A percentile compares a stretch with the other conserved stretches of the same genome.
Evolutionary conservation across 1,139 yeast genomes (phyloP).

Genomic region (Tardiomyces depauwii): DNA sequence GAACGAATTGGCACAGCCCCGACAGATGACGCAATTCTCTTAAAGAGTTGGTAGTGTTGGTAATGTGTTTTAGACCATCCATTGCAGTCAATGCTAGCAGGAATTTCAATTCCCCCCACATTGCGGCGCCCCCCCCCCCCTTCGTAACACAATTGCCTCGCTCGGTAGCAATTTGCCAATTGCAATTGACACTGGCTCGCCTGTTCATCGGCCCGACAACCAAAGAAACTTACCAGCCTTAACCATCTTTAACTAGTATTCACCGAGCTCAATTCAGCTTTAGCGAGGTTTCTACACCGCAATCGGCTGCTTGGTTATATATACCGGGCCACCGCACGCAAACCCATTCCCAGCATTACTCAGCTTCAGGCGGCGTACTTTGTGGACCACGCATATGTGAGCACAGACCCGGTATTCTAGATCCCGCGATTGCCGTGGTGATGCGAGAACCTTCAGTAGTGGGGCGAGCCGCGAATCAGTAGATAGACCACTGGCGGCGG

Average conservation of each 20-base stretch:
- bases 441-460: too few species aligned
- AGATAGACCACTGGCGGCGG: too few species aligned
- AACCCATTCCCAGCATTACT: constrained; percentile 5
- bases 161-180: neutral
- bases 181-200: neutral
- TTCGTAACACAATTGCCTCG: neutral
- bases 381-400: neutral
- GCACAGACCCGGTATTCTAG: neutral
- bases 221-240: constrained; percentile 21
- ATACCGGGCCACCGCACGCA: constrained; percentile 12
- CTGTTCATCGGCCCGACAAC: neutral
- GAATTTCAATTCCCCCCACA: too few species aligned
- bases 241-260: constrained; percentile 17
- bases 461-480: too few species aligned
- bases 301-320: constrained; percentile 10
- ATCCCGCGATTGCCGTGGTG: neutral
- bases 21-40: too few species aligned
- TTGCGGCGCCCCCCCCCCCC: too few species aligned
- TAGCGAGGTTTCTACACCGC: constrained; percentile 2
- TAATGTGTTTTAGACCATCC: too few species aligned
- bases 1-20: too few species aligned
- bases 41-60: too few species aligned
- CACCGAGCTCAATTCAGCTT: too few species aligned
- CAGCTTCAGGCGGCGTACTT: neutral
- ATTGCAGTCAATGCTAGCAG: too few species aligned